phyloP scores from a whole-genome alignment of 176 grass and related monocot genomes.

The Themeda triandra region DNA sequence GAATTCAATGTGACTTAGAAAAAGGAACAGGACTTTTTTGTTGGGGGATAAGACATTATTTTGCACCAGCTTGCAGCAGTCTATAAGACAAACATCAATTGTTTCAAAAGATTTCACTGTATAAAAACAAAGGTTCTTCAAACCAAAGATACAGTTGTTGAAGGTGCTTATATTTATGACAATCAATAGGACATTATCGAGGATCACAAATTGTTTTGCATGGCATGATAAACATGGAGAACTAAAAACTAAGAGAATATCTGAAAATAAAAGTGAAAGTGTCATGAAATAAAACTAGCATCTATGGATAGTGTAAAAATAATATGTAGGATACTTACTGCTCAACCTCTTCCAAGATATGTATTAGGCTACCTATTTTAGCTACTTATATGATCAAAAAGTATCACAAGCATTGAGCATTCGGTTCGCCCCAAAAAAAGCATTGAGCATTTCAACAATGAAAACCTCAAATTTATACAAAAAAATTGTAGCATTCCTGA shows the following conservation, averaged over 20 bases:
- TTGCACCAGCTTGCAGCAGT: background rate
- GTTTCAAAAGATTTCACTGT: background rate
- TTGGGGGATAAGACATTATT: background rate
- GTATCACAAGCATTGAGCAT: background rate
- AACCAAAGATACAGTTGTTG: background rate
- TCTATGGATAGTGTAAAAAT: background rate
- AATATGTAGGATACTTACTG: background rate
- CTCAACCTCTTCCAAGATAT: slow-evolving; percentile 5
- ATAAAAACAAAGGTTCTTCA: background rate
- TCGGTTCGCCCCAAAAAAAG: background rate
- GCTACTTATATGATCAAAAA: slow-evolving; percentile 8
- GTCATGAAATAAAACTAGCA: background rate
- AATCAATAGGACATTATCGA: background rate
- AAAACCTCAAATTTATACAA: background rate
- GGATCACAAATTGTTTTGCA: background rate
- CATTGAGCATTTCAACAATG: background rate
- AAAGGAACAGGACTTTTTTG: background rate
- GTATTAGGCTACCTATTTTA: background rate
- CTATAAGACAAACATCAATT: background rate
- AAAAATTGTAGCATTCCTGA: background rate
- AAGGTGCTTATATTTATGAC: background rate
- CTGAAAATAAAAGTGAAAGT: background rate
- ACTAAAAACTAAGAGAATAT: background rate
- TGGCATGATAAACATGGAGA: background rate
- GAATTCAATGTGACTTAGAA: slow-evolving; percentile 2